A percentile compares a stretch with the other conserved stretches of the same genome.
Conservation (phyloP, 148 eudicot species). For the Rhododendron simsii region DNA sequence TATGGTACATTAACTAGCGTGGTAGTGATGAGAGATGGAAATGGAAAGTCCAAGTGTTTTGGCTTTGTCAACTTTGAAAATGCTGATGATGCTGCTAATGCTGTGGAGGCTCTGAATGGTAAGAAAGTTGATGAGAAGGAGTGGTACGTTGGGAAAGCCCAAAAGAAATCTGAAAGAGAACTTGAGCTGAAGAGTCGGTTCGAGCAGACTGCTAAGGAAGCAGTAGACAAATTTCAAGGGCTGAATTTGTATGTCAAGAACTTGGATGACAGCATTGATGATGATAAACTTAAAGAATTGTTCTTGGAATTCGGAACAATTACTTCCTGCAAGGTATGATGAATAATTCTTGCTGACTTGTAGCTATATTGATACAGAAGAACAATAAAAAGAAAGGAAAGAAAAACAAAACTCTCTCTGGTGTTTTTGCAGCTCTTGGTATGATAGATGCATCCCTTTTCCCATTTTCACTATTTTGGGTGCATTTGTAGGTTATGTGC, state of each 20-base stretch:
- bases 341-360: background rate
- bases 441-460: background rate
- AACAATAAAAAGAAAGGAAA: background rate
- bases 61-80: slow-evolving; percentile 62
- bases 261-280: slow-evolving; percentile 73
- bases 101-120: slow-evolving; percentile 65
- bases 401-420: background rate
- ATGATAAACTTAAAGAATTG: slow-evolving; percentile 74
- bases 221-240: slow-evolving; percentile 57
- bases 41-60: slow-evolving; percentile 63
- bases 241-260: slow-evolving; percentile 55
- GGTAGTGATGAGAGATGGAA: slow-evolving; percentile 66
- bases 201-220: slow-evolving; percentile 59
- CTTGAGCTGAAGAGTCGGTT: slow-evolving; percentile 44
- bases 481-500: slow-evolving; percentile 60
- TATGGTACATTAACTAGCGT: slow-evolving; percentile 51
- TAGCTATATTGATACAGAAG: background rate
- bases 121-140: slow-evolving; percentile 55
- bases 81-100: slow-evolving; percentile 66
- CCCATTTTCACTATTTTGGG: background rate
- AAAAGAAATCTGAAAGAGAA: slow-evolving; percentile 65
- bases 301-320: slow-evolving; percentile 68
- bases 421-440: background rate
- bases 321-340: slow-evolving; percentile 72
- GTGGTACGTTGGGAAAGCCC: slow-evolving; percentile 68